Evolutionary conservation across 768 basidiomycete species (phyloP).

Genomic region (Kwoniella dendrophila): DNA sequence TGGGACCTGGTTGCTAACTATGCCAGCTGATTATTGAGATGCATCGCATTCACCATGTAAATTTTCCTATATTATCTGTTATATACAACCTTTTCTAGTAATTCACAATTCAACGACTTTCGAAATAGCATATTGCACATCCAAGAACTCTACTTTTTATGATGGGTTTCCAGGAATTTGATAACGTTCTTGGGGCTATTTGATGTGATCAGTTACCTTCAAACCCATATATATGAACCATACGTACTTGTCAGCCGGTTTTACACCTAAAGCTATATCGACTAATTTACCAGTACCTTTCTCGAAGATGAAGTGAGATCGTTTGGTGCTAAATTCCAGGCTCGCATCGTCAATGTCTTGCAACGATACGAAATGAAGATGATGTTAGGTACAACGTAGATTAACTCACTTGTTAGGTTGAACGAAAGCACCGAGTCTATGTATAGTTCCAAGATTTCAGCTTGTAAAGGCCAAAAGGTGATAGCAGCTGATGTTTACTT

Average conservation of each 20-base stretch:
- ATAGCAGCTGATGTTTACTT: too few species aligned
- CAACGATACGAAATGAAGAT: too few species aligned
- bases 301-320: constrained; percentile 91
- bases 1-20: too few species aligned
- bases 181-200: constrained; percentile 67
- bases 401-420: constrained; percentile 62
- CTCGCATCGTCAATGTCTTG: too few species aligned
- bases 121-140: background rate
- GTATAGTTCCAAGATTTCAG: background rate
- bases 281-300: constrained; percentile 81
- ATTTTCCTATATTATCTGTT: too few species aligned
- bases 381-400: background rate
- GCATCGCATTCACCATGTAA: too few species aligned
- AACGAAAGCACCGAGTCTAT: constrained; percentile 73
- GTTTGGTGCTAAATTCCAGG: constrained; percentile 66
- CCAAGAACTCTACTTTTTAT: constrained; percentile 25
- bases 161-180: constrained; percentile 66
- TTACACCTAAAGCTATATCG: constrained; percentile 80
- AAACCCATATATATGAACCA: too few species aligned
- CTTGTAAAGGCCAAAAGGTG: background rate
- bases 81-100: background rate
- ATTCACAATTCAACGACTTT: background rate
- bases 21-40: too few species aligned
- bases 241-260: constrained; percentile 75
- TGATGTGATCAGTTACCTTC: background rate